Evolutionary conservation across 2,329 filamentous ascomycete genomes (phyloP).

Genomic region (Penicillium digitatum): DNA sequence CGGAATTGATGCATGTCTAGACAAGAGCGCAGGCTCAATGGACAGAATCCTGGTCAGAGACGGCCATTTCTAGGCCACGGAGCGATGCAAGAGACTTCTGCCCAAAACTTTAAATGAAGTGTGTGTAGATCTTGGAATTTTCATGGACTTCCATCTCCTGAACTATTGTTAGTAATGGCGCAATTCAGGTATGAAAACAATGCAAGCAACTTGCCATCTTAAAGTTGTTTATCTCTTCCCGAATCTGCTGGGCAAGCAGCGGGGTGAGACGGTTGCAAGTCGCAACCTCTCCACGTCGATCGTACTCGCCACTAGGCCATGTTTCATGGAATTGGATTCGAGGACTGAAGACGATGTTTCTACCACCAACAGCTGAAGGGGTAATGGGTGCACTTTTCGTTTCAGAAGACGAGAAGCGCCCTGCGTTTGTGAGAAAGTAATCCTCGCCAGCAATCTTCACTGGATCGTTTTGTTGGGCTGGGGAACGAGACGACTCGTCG

Average conservation of each 20-base stretch:
- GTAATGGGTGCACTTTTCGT: slow-evolving; percentile 77
- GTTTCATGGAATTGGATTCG: slow-evolving; percentile 94
- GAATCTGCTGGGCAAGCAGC: slow-evolving; percentile 97
- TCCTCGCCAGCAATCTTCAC: slow-evolving; percentile 77
- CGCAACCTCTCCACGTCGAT: slow-evolving; percentile 90
- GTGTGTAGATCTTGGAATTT: slow-evolving; percentile 97
- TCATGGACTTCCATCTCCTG: slow-evolving; percentile 99
- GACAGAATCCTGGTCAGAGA: neutral
- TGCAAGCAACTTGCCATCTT: slow-evolving; percentile 74
- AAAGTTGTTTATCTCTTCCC: slow-evolving; percentile 98
- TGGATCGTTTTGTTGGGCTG: slow-evolving; percentile 64
- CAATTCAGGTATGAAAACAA: neutral
- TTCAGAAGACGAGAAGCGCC: slow-evolving; percentile 66
- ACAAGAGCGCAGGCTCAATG: slow-evolving; percentile 17
- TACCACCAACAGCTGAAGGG: slow-evolving; percentile 52
- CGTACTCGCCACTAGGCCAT: slow-evolving; percentile 93
- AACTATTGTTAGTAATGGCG: slow-evolving; percentile 38
- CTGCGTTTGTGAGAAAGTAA: slow-evolving; percentile 72
- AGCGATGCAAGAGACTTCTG: slow-evolving; percentile 26
- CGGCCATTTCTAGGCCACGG: slow-evolving; percentile 8
- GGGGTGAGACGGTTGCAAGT: slow-evolving; percentile 97
- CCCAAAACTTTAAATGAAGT: slow-evolving; percentile 82
- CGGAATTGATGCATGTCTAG: slow-evolving; percentile 27
- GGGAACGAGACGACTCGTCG: slow-evolving; percentile 61
- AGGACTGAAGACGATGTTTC: slow-evolving; percentile 74